Percentiles rank a stretch among this genome's conserved stretches.
Evolutionary conservation across 2,329 filamentous ascomycete species (phyloP).

Genomic region (Passalora sequoiae): DNA sequence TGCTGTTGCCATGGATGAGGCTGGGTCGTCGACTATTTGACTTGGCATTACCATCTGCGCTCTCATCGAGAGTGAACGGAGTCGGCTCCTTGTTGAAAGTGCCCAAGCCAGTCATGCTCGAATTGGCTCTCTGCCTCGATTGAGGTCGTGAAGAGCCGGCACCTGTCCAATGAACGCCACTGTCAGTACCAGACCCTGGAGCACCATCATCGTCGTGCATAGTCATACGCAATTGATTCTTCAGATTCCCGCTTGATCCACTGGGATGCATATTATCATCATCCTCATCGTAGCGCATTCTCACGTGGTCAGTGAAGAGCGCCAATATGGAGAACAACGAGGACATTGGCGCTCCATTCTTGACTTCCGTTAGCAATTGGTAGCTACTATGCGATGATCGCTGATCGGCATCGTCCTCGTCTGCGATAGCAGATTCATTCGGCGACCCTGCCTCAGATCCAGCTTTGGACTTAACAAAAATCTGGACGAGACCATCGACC

Average conservation of each 20-base stretch:
- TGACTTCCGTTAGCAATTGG: slow-evolving; percentile 91
- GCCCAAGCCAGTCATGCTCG: slow-evolving; percentile 11
- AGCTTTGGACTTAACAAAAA: slow-evolving; percentile 88
- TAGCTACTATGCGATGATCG: slow-evolving; percentile 71
- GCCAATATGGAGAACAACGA: slow-evolving; percentile 96
- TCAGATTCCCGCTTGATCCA: slow-evolving; percentile 21
- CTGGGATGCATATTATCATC: slow-evolving; percentile 44
- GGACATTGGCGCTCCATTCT: slow-evolving; percentile 97
- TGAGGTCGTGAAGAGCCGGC: slow-evolving; percentile 19
- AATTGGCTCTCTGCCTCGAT: slow-evolving; percentile 26
- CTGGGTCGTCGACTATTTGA: slow-evolving; percentile 25
- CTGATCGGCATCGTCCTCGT: slow-evolving; percentile 58
- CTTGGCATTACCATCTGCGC: slow-evolving; percentile 19
- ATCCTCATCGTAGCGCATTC: slow-evolving; percentile 64
- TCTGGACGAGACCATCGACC: slow-evolving; percentile 92
- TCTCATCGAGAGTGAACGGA: slow-evolving; percentile 27
- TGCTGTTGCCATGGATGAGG: slow-evolving; percentile 19
- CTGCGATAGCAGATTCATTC: slow-evolving; percentile 40
- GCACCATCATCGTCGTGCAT: slow-evolving; percentile 20
- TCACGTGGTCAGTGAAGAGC: slow-evolving; percentile 91
- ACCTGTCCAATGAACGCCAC: slow-evolving; percentile 21
- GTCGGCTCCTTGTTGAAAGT: slow-evolving; percentile 28
- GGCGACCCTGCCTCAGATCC: slow-evolving; percentile 40
- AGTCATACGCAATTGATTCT: slow-evolving; percentile 21
- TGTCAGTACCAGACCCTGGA: slow-evolving; percentile 25